Evolutionary conservation across 345 rosid species (phyloP).

Genomic region (Eutrema japonicum): DNA sequence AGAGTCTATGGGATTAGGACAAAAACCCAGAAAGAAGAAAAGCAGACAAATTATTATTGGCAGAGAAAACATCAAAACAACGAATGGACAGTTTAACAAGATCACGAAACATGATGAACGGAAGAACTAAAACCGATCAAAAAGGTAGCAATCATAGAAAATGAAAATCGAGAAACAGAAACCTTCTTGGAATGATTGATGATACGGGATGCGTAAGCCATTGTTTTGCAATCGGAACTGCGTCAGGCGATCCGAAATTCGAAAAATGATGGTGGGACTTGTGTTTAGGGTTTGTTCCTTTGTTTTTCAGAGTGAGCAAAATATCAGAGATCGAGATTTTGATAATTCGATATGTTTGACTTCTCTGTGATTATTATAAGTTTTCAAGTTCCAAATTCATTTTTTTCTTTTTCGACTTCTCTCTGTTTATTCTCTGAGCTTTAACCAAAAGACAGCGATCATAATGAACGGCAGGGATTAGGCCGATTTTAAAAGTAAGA

Average conservation of each 20-base stretch:
- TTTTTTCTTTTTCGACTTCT: neutral
- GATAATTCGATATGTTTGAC: neutral
- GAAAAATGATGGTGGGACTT: neutral
- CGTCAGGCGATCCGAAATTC: constrained; percentile 20
- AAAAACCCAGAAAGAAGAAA: constrained; percentile 11
- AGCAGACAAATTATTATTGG: neutral
- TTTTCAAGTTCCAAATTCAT: neutral
- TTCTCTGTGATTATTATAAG: too few relatives aligned
- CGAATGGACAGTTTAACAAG: too few relatives aligned
- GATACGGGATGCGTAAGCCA: constrained; percentile 65
- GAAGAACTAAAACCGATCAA: neutral
- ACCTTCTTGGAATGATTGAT: constrained; percentile 69
- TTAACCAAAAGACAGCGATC: constrained; percentile 38
- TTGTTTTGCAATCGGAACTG: constrained; percentile 33
- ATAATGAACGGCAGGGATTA: constrained; percentile 31
- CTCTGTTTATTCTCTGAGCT: constrained; percentile 30
- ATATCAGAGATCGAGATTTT: constrained; percentile 32
- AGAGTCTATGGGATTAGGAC: neutral
- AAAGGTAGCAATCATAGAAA: neutral
- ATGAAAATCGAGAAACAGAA: neutral
- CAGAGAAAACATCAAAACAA: too few relatives aligned
- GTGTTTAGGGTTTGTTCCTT: constrained; percentile 16
- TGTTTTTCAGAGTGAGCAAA: neutral
- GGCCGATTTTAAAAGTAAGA: neutral
- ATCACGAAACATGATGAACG: neutral